A percentile compares a stretch with the other conserved stretches of the same genome.
phyloP scores from a whole-genome alignment of 495 filamentous ascomycete species.

The Staphylotrichum tortipilum region DNA sequence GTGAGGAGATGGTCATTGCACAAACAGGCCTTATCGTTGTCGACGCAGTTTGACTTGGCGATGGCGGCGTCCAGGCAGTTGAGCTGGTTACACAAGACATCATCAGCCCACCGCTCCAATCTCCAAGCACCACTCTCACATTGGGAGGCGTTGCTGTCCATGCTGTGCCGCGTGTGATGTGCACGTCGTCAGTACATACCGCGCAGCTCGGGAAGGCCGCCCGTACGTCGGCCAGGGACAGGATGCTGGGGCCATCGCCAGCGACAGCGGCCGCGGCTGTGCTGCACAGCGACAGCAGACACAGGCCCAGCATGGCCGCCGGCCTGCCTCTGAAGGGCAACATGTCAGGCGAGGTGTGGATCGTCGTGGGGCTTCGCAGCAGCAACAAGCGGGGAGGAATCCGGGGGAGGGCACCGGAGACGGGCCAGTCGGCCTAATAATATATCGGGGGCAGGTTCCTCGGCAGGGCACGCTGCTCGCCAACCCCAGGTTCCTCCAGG shows the following conservation, averaged over 20 bases:
- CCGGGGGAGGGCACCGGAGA: neutral
- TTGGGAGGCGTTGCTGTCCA: neutral
- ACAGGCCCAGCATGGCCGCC: slow-evolving; percentile 6
- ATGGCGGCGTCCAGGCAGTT: slow-evolving; percentile 5
- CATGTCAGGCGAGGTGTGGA: too few relatives aligned
- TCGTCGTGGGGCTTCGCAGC: too few relatives aligned
- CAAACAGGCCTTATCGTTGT: slow-evolving; percentile 10
- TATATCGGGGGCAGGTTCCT: too few relatives aligned
- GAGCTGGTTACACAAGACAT: neutral
- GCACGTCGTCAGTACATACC: neutral
- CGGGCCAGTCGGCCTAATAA: too few relatives aligned
- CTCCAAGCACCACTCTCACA: too few relatives aligned
- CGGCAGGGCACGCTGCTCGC: neutral
- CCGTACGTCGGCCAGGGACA: neutral
- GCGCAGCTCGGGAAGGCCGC: neutral
- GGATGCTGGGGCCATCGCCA: neutral
- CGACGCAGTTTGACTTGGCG: slow-evolving; percentile 9
- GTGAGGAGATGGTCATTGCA: slow-evolving; percentile 9
- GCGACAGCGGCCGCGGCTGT: neutral
- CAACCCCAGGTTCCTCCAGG: neutral
- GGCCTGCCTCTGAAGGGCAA: neutral
- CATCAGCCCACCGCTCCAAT: neutral
- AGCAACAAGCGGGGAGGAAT: neutral
- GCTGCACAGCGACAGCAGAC: neutral
- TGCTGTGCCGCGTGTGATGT: neutral